A percentile compares a stretch with the other conserved stretches of the same genome.
Evolutionary conservation across 768 basidiomycete genomes (phyloP).

Genomic region (Pisolithus albus): DNA sequence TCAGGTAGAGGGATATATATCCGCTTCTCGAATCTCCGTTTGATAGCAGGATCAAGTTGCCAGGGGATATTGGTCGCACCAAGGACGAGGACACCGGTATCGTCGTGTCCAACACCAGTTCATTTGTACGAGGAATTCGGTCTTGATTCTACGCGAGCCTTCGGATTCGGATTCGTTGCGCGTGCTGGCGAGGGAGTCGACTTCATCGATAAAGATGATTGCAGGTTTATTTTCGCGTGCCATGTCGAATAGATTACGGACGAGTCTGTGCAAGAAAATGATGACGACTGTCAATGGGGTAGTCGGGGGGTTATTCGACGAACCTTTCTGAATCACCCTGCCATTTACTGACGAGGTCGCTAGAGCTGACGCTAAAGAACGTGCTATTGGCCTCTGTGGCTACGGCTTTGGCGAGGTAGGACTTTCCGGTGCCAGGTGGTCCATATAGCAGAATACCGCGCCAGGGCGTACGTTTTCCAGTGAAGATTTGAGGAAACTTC

Average conservation of each 20-base stretch:
- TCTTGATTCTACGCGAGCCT: conserved; percentile 95
- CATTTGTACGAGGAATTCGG: conserved; percentile 97
- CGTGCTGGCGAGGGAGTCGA: conserved; percentile 92
- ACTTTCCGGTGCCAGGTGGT: conserved; percentile 97
- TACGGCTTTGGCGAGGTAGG: conserved; percentile 94
- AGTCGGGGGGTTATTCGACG: conserved; percentile 18
- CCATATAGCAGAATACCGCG: conserved; percentile 93
- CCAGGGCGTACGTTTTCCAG: conserved; percentile 98
- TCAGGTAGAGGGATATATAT: conserved; percentile 98
- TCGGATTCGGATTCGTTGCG: conserved; percentile 97
- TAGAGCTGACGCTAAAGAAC: conserved; percentile 94
- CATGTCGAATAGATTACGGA: conserved; percentile 94
- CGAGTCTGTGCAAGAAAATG: conserved; percentile 48
- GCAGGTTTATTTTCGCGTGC: conserved; percentile 94
- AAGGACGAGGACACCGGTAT: conserved; percentile 90
- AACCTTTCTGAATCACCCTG: conserved; percentile 97
- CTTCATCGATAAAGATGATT: conserved; percentile 99
- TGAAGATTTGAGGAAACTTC: conserved; percentile 98
- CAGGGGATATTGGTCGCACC: conserved; percentile 99
- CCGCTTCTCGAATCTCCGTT: conserved; percentile 96
- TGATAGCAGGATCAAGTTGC: conserved; percentile 96
- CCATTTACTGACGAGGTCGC: conserved; percentile 98
- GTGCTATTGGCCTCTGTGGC: conserved; percentile 99
- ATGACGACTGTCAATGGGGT: conserved; percentile 1
- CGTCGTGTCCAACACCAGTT: conserved; percentile 98